Evolutionary conservation across 148 eudicot species (phyloP).

Genomic region (Chenopodium quinoa): DNA sequence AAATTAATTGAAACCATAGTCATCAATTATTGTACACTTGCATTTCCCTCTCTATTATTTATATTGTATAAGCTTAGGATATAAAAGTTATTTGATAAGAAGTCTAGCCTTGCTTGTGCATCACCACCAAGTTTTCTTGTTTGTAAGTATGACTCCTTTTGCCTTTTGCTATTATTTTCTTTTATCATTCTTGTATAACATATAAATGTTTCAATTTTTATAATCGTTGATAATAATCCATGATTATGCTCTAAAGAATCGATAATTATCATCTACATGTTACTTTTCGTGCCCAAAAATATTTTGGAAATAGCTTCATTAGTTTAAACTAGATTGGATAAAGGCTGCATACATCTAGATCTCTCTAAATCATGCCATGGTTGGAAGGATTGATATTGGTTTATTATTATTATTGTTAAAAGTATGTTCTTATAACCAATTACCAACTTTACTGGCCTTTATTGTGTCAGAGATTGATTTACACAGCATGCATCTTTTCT

Average conservation of each 20-base stretch:
- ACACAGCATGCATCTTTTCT: background rate
- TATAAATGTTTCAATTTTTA: background rate
- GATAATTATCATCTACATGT: too few species aligned
- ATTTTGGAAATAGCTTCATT: background rate
- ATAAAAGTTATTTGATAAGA: slow-evolving; percentile 5
- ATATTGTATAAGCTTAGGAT: background rate
- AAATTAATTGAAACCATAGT: too few species aligned
- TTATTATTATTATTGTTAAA: background rate
- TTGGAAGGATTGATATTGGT: background rate
- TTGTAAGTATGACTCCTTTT: slow-evolving; percentile 19
- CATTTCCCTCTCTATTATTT: background rate
- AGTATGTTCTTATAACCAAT: background rate
- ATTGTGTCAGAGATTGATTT: background rate
- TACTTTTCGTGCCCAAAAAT: background rate
- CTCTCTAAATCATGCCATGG: background rate
- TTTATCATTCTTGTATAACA: background rate
- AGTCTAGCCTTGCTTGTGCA: background rate
- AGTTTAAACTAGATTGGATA: background rate
- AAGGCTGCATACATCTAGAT: background rate
- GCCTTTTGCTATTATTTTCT: background rate
- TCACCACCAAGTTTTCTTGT: background rate
- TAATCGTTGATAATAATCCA: background rate
- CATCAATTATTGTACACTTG: background rate
- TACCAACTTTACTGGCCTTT: background rate
- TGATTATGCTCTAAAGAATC: too few species aligned